These are phyloP conservation scores for Trametes cubensis DNA, from an alignment of 768 basidiomycete species.

Conservation along the genomic window DNA sequence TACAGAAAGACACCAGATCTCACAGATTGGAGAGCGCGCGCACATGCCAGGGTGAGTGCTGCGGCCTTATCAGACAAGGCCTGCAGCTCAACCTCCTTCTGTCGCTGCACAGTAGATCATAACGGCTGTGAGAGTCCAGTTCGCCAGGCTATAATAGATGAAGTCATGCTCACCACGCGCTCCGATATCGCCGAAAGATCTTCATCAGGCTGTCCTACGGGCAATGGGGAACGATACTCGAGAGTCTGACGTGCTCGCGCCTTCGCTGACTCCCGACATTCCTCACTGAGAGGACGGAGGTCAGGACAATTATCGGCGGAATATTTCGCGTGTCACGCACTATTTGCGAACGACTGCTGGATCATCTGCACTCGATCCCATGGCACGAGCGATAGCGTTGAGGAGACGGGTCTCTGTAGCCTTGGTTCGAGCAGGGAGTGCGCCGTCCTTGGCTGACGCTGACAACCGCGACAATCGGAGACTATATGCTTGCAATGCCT, in stretches of 20 bases:
- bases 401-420: slow-evolving; percentile 7
- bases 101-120: neutral
- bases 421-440: neutral
- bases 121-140: neutral
- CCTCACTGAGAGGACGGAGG: neutral
- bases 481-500: slow-evolving; percentile 23
- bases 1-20: too few relatives aligned
- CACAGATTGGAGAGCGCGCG: slow-evolving; percentile 11
- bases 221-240: slow-evolving; percentile 15
- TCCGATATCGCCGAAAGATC: neutral
- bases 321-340: neutral
- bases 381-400: neutral
- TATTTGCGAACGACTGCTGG: neutral
- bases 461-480: neutral
- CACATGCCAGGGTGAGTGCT: slow-evolving; percentile 14
- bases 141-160: neutral
- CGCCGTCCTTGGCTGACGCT: neutral
- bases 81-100: slow-evolving; percentile 21
- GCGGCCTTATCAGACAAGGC: slow-evolving; percentile 4
- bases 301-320: neutral
- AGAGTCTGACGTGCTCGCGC: slow-evolving; percentile 1
- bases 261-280: neutral
- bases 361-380: neutral
- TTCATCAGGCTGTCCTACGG: neutral
- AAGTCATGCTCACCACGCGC: slow-evolving; percentile 5